A percentile compares a stretch with the other conserved stretches of the same genome.
These are phyloP conservation scores for Euptelea pleiosperma DNA, from an alignment of 164 flowering plant species.

Conservation along the genomic window DNA sequence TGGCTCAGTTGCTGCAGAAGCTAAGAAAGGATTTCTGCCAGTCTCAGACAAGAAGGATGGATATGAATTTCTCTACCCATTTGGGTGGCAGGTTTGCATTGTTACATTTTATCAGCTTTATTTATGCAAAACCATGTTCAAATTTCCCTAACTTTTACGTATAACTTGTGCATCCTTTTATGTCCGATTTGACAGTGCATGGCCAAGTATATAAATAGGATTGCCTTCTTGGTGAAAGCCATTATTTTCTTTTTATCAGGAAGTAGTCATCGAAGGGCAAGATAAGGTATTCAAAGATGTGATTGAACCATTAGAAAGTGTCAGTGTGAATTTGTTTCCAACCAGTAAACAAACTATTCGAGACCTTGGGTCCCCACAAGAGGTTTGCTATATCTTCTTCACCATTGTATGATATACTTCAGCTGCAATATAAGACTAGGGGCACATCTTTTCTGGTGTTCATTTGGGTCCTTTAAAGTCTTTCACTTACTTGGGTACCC, in stretches of 20 bases:
- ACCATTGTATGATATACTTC: neutral
- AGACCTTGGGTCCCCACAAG: constrained; percentile 85
- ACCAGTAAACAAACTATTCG: constrained; percentile 66
- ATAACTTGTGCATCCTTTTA: neutral
- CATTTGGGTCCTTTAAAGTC: neutral
- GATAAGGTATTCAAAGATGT: constrained; percentile 96
- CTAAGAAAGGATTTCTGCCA: constrained; percentile 67
- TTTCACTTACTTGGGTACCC: neutral
- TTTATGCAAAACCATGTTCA: neutral
- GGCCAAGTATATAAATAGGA: too few relatives aligned
- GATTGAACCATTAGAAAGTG: constrained; percentile 90
- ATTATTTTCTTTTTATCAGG: constrained; percentile 40
- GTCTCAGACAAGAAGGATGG: constrained; percentile 81
- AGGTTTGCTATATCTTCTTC: constrained; percentile 41
- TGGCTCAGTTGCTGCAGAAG: constrained; percentile 97
- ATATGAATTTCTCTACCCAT: constrained; percentile 74
- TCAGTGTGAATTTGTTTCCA: constrained; percentile 70
- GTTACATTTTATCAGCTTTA: constrained; percentile 2
- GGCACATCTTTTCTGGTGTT: neutral
- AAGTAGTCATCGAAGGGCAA: constrained; percentile 78
- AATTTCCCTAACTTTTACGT: neutral
- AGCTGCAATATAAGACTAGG: neutral
- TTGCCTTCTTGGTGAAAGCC: neutral
- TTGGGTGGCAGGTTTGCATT: constrained; percentile 88
- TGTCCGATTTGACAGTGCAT: too few relatives aligned